These are phyloP conservation scores for Acer negundo DNA, from an alignment of 345 rosid genomes.

Conservation along the genomic window DNA sequence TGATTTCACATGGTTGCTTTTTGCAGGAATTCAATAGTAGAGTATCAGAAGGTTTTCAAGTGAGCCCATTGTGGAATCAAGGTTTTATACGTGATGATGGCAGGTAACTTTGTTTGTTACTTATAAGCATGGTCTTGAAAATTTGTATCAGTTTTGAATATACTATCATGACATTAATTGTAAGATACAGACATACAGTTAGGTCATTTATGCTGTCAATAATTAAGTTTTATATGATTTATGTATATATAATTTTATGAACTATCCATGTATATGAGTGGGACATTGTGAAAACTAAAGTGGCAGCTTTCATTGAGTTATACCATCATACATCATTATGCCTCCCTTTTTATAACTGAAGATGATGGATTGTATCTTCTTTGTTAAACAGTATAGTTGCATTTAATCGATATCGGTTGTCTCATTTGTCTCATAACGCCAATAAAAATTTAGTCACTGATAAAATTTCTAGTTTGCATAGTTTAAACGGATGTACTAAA, in stretches of 20 bases:
- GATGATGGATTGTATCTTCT: background rate
- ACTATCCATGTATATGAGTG: background rate
- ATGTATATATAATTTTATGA: background rate
- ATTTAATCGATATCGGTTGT: too few species aligned
- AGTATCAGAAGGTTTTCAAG: slow-evolving; percentile 92
- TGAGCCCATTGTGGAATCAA: slow-evolving; percentile 92
- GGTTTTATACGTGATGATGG: slow-evolving; percentile 86
- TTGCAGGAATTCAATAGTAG: slow-evolving; percentile 70
- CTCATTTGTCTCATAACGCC: background rate
- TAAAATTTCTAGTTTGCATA: background rate
- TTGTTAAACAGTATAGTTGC: background rate
- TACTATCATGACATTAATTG: background rate
- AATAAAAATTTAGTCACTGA: background rate
- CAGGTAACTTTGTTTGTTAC: slow-evolving; percentile 39
- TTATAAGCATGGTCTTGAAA: slow-evolving; percentile 3
- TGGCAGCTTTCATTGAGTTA: background rate
- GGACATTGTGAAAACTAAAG: background rate
- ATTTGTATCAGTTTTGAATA: slow-evolving; percentile 8
- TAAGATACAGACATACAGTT: background rate
- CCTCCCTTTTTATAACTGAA: background rate
- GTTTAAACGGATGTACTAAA: background rate
- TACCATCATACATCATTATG: background rate
- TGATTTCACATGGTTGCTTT: slow-evolving; percentile 16
- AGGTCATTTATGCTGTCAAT: background rate
- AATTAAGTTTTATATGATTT: background rate